phyloP scores from a whole-genome alignment of 129 eudicot species.

The Smallanthus sonchifolius region DNA sequence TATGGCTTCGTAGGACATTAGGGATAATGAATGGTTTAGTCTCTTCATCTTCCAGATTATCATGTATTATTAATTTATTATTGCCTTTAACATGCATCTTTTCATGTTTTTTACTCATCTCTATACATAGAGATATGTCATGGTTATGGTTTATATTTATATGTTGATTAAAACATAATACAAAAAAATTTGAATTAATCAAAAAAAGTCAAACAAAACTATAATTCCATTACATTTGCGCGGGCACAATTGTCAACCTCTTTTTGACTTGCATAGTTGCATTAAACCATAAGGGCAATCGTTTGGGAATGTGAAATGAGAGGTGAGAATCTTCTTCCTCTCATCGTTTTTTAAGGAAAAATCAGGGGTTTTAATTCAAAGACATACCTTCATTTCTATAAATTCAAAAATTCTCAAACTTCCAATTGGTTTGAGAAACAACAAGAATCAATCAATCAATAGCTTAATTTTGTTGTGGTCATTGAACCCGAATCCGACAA shows the following conservation, averaged over 20 bases:
- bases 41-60: no score
- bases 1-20: no score
- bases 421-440: conserved; percentile 30
- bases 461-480: conserved; percentile 1
- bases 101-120: no score
- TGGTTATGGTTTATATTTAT: no score
- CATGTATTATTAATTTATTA: no score
- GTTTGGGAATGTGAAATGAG: conserved; percentile 11
- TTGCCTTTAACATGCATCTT: no score
- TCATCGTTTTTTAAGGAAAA: conserved; percentile 16
- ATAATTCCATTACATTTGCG: not conserved
- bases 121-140: no score
- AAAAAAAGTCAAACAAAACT: not conserved
- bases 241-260: not conserved
- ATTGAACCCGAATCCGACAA: conserved; percentile 32
- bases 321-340: not conserved
- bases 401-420: conserved; percentile 14
- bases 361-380: conserved; percentile 22
- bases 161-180: no score
- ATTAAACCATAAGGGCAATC: not conserved
- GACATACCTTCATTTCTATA: conserved; percentile 19
- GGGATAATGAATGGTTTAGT: no score
- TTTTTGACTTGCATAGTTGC: not conserved
- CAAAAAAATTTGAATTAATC: no score
- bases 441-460: conserved; percentile 12